These are phyloP conservation scores for Phaseolus coccineus DNA, from an alignment of 331 rosid genomes.

Conservation along the genomic window DNA sequence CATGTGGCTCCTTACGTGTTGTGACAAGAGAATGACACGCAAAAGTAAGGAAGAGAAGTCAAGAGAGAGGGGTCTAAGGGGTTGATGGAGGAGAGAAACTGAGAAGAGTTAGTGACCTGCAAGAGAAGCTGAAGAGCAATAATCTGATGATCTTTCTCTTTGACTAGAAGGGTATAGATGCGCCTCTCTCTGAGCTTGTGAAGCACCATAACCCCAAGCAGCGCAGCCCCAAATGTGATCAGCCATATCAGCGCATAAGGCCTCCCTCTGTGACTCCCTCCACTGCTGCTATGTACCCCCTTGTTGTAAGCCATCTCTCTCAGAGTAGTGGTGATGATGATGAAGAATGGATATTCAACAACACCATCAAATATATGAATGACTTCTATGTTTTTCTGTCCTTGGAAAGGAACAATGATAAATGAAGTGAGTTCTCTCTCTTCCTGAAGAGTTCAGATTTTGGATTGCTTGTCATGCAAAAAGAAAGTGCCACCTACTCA, in stretches of 20 bases:
- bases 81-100: not conserved
- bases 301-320: constrained; percentile 57
- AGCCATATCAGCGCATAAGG: constrained; percentile 59
- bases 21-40: constrained; percentile 32
- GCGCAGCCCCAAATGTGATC: constrained; percentile 77
- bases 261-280: constrained; percentile 60
- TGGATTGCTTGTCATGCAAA: constrained; percentile 76
- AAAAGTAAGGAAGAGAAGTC: constrained; percentile 22
- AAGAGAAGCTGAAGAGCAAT: constrained; percentile 70
- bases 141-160: constrained; percentile 66
- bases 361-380: not conserved
- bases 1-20: constrained; percentile 48
- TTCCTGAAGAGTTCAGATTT: not conserved
- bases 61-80: not conserved
- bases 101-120: constrained; percentile 57
- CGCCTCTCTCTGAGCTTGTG: constrained; percentile 86
- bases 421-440: constrained; percentile 14
- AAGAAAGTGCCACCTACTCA: constrained; percentile 63
- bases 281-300: constrained; percentile 51
- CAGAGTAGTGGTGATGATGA: not conserved
- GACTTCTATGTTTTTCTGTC: constrained; percentile 6
- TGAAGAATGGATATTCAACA: not conserved
- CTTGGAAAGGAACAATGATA: constrained; percentile 31
- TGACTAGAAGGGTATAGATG: constrained; percentile 69
- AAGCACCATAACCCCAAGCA: constrained; percentile 81